Conservation (phyloP, 2,329 filamentous ascomycete genomes). For the Trichoderma arundinaceum region DNA sequence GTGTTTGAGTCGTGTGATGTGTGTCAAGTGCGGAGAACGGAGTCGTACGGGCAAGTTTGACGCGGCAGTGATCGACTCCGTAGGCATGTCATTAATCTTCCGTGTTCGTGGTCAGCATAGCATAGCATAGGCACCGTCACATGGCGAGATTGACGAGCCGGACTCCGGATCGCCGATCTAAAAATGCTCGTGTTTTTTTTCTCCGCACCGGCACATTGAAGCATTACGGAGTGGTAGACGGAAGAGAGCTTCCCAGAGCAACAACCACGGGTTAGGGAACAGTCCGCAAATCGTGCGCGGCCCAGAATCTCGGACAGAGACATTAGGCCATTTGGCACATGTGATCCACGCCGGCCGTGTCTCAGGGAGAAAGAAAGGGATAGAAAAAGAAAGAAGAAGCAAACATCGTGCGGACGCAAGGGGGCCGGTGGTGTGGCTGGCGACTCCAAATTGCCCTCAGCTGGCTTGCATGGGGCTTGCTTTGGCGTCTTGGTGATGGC, state of each 20-base stretch:
- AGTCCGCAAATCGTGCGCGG: too few species aligned
- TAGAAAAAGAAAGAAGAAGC: background rate
- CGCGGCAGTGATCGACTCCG: background rate
- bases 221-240: too few species aligned
- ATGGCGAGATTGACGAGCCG: background rate
- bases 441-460: background rate
- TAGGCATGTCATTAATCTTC: background rate
- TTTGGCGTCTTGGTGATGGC: background rate
- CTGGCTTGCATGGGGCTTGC: background rate
- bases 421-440: background rate
- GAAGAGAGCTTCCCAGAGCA: too few species aligned
- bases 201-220: too few species aligned
- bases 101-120: background rate
- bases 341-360: too few species aligned
- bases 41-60: background rate
- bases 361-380: background rate
- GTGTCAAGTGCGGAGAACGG: too few species aligned
- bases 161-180: background rate
- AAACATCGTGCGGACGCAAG: background rate
- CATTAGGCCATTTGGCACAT: too few species aligned
- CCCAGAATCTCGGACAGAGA: too few species aligned
- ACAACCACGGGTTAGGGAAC: too few species aligned
- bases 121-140: background rate
- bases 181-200: too few species aligned
- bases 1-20: too few species aligned